These are phyloP conservation scores for Linum lewisii DNA, from an alignment of 345 rosid species.

Conservation along the genomic window DNA sequence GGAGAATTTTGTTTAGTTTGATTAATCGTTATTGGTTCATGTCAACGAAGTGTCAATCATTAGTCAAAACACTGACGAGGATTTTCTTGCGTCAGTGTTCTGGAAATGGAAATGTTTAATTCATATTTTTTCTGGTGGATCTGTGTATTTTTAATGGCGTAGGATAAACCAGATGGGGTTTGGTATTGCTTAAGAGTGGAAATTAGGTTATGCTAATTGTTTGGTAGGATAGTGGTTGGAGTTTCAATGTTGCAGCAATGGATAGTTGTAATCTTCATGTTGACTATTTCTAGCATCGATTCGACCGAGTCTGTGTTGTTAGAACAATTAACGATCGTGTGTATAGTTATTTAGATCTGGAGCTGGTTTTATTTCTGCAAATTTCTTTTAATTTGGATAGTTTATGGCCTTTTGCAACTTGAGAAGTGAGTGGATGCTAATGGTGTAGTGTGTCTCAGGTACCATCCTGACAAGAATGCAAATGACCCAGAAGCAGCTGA, in stretches of 20 bases:
- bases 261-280: too few relatives aligned
- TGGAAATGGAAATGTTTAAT: neutral
- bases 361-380: neutral
- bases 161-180: neutral
- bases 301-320: too few relatives aligned
- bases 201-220: neutral
- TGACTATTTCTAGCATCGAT: too few relatives aligned
- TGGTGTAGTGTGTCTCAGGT: constrained; percentile 42
- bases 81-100: too few relatives aligned
- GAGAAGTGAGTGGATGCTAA: constrained; percentile 10
- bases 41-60: neutral
- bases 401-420: neutral
- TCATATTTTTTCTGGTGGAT: neutral
- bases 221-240: neutral
- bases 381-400: too few relatives aligned
- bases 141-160: neutral
- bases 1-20: neutral
- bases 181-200: too few relatives aligned
- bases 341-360: neutral
- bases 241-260: neutral
- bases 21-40: neutral
- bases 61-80: neutral
- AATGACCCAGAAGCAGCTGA: constrained; percentile 91
- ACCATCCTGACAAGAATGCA: constrained; percentile 96
- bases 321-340: too few relatives aligned